Percentiles rank a stretch among this genome's conserved stretches.
Conservation (phyloP, 2,329 filamentous ascomycete genomes). For the Rugonectria rugulosa region DNA sequence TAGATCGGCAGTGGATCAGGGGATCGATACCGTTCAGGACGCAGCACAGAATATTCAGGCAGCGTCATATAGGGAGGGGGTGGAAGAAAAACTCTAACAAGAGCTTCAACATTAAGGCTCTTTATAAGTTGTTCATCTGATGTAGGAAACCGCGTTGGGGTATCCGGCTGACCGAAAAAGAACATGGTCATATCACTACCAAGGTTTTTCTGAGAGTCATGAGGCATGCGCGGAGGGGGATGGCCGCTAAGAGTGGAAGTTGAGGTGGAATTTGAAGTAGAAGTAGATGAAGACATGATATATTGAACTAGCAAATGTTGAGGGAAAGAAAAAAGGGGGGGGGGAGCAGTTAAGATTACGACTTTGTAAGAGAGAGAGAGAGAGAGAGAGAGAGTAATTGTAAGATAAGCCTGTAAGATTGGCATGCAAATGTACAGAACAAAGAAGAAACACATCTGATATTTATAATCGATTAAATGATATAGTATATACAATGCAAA, state of each 20-base stretch:
- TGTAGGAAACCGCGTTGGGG: constrained; percentile 5
- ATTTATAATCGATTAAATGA: neutral
- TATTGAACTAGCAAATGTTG: neutral
- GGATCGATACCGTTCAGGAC: neutral
- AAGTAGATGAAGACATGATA: constrained; percentile 13
- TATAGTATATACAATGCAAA: neutral
- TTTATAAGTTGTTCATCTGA: constrained; percentile 4
- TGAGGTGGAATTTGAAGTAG: constrained; percentile 12
- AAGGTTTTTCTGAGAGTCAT: constrained; percentile 9
- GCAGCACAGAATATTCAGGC: constrained; percentile 1
- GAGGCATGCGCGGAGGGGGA: constrained; percentile 6
- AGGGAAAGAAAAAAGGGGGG: neutral
- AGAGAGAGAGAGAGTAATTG: neutral
- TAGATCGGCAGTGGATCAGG: neutral
- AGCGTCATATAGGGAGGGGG: constrained; percentile 1
- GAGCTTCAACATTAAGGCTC: neutral
- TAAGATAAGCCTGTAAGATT: neutral
- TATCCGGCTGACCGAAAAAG: constrained; percentile 4
- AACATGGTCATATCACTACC: constrained; percentile 12
- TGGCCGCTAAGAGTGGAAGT: constrained; percentile 14
- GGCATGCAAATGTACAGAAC: neutral
- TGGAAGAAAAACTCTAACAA: constrained; percentile 2
- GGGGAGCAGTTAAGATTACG: neutral
- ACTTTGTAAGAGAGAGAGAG: neutral
- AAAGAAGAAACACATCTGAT: constrained; percentile 3